A percentile compares a stretch with the other conserved stretches of the same genome.
Conservation (phyloP, 2,329 filamentous ascomycete genomes). For the Parasarocladium wereldwijsianum region DNA sequence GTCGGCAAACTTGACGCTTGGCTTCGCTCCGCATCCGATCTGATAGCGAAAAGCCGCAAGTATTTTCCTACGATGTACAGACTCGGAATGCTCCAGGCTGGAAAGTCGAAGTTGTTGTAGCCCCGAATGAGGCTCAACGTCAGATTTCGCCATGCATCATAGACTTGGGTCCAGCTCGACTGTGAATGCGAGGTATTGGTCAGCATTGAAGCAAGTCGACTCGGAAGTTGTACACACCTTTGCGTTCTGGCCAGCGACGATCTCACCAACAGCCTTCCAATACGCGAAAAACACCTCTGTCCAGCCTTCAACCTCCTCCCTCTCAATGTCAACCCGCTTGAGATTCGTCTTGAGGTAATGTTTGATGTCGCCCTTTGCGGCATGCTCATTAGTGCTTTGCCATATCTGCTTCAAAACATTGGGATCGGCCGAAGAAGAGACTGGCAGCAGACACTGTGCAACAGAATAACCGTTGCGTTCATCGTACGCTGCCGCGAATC, state of each 20-base stretch:
- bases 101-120: slow-evolving; percentile 62
- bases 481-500: slow-evolving; percentile 57
- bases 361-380: slow-evolving; percentile 54
- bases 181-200: slow-evolving; percentile 6
- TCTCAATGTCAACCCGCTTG: slow-evolving; percentile 32
- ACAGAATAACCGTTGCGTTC: slow-evolving; percentile 56
- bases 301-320: slow-evolving; percentile 67
- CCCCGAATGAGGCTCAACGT: slow-evolving; percentile 64
- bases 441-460: slow-evolving; percentile 60
- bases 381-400: slow-evolving; percentile 52
- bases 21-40: slow-evolving; percentile 60
- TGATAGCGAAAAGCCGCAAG: slow-evolving; percentile 76
- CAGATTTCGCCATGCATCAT: slow-evolving; percentile 79
- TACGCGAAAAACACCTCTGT: slow-evolving; percentile 69
- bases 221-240: too few species aligned
- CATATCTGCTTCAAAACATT: slow-evolving; percentile 56
- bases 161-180: slow-evolving; percentile 68
- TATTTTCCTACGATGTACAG: slow-evolving; percentile 81
- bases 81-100: slow-evolving; percentile 85
- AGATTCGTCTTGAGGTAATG: slow-evolving; percentile 52
- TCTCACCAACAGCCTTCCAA: slow-evolving; percentile 67
- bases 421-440: slow-evolving; percentile 45
- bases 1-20: slow-evolving; percentile 20
- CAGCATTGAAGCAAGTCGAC: not conserved
- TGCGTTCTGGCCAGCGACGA: slow-evolving; percentile 39